phyloP scores from a whole-genome alignment of 495 filamentous ascomycete genomes.

The Schizothecium vesticola region DNA sequence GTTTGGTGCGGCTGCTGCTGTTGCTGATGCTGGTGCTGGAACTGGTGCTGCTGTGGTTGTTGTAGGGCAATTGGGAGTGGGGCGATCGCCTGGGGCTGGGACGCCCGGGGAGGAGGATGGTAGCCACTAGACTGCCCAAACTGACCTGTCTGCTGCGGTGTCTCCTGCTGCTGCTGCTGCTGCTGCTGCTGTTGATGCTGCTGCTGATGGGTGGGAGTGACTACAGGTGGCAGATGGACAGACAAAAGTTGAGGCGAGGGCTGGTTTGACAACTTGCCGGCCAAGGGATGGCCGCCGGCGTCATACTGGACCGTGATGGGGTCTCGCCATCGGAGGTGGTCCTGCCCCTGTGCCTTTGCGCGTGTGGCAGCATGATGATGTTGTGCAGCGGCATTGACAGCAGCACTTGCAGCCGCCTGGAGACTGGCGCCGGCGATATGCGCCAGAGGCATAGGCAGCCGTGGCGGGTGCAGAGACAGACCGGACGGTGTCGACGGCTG shows the following conservation, averaged over 20 bases:
- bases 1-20: conserved; percentile 1
- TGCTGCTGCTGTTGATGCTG: conserved; percentile 3
- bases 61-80: conserved; percentile 1
- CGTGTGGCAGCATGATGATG: not conserved
- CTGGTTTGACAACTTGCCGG: conserved; percentile 11
- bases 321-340: conserved; percentile 16
- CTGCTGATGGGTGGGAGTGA: not conserved
- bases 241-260: not conserved
- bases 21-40: conserved; percentile 6
- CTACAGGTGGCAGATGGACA: conserved; percentile 7
- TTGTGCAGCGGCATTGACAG: not conserved
- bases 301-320: conserved; percentile 22
- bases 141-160: not conserved
- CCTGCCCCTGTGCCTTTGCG: not conserved
- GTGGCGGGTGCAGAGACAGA: conserved; percentile 2
- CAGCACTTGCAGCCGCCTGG: not conserved
- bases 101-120: not conserved
- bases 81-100: not conserved
- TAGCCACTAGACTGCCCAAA: conserved; percentile 5
- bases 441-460: not conserved
- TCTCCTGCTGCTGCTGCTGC: not conserved
- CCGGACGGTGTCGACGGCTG: conserved; percentile 8
- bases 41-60: not conserved
- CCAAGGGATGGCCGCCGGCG: conserved; percentile 15
- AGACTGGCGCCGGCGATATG: conserved; percentile 1